Percentiles rank a stretch among this genome's conserved stretches.
phyloP scores from a whole-genome alignment of 2,329 filamentous ascomycete genomes.

The Stylonectria norvegica region DNA sequence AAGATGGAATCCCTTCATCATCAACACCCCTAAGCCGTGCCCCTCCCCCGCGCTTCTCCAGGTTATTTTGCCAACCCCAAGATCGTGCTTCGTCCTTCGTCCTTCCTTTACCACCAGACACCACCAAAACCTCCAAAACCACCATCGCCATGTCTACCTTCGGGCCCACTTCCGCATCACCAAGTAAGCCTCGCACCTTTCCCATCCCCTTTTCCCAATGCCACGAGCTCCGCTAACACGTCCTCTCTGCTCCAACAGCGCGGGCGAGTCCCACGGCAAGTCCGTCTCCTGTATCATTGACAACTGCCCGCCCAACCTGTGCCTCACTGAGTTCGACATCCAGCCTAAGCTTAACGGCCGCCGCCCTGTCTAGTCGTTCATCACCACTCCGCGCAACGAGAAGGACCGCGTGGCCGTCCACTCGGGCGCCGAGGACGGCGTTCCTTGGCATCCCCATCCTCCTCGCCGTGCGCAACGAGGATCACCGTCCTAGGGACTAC shows the following conservation, averaged over 20 bases:
- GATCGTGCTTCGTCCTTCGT: conserved; percentile 9
- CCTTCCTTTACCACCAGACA: conserved; percentile 1
- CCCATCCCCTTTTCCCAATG: conserved; percentile 9
- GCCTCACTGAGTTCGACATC: conserved; percentile 80
- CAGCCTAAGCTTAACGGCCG: conserved; percentile 92
- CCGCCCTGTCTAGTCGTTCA: conserved; percentile 80
- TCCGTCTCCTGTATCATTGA: conserved; percentile 95
- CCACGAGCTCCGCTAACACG: conserved; percentile 4
- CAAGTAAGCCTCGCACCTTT: conserved; percentile 55
- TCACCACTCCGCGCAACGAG: conserved; percentile 90
- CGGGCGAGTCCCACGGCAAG: conserved; percentile 74
- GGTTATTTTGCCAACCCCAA: conserved; percentile 3
- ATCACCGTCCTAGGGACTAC: conserved; percentile 91
- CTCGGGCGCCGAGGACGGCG: conserved; percentile 69
- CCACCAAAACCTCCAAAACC: conserved; percentile 3
- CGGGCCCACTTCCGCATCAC: conserved; percentile 56
- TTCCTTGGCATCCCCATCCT: conserved; percentile 80
- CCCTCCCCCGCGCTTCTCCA: conserved; percentile 15
- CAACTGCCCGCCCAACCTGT: conserved; percentile 82
- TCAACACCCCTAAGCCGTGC: too few species aligned
- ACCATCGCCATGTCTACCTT: conserved; percentile 74
- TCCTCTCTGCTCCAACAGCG: conserved; percentile 24
- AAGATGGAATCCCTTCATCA: not conserved
- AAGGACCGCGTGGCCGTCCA: conserved; percentile 90
- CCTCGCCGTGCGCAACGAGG: conserved; percentile 84